phyloP scores from a whole-genome alignment of 2,329 filamentous ascomycete species.

The Fusarium nodosum region DNA sequence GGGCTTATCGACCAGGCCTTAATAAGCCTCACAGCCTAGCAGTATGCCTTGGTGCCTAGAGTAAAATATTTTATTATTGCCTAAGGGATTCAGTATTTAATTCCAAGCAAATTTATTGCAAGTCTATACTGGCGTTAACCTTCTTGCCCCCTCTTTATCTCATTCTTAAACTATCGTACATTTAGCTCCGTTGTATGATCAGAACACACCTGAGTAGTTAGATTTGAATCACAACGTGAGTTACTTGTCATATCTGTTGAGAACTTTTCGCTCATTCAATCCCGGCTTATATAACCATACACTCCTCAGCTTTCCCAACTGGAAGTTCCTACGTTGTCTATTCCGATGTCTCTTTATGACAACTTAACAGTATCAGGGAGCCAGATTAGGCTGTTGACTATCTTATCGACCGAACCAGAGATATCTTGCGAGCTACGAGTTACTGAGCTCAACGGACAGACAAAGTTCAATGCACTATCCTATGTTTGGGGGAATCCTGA shows the following conservation, averaged over 20 bases:
- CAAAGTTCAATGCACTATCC: constrained; percentile 12
- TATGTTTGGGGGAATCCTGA: constrained; percentile 13
- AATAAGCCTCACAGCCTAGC: neutral
- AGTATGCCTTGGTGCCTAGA: neutral
- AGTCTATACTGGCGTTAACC: neutral
- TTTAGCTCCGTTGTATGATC: neutral
- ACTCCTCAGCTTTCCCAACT: neutral
- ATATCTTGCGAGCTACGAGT: constrained; percentile 11
- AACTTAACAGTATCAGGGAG: neutral
- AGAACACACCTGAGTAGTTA: too few relatives aligned
- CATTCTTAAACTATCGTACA: neutral
- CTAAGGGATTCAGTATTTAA: neutral
- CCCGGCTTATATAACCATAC: neutral
- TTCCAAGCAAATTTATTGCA: neutral
- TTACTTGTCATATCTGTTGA: neutral
- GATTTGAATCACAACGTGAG: neutral
- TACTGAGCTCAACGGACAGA: neutral
- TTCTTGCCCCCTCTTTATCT: neutral
- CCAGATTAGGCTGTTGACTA: constrained; percentile 11
- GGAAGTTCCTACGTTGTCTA: neutral
- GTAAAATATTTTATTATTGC: neutral
- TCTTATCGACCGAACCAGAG: constrained; percentile 4
- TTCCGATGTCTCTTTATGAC: neutral
- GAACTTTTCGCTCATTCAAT: neutral
- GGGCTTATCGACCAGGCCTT: too few relatives aligned